Evolutionary conservation across 495 filamentous ascomycete species (phyloP).

Genomic region (Pyronema domesticum): DNA sequence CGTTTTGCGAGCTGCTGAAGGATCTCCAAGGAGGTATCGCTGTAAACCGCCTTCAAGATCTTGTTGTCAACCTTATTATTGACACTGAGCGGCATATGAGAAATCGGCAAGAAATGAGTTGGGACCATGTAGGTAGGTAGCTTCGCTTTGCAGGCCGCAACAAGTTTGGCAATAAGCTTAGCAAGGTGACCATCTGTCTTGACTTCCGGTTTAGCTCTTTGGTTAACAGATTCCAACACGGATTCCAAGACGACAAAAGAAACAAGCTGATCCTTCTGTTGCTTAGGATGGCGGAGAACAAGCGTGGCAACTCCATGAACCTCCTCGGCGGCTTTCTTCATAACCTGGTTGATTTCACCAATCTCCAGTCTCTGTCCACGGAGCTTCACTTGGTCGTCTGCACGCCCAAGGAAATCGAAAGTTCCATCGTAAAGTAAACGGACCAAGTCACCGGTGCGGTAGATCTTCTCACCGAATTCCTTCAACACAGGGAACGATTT

Average conservation of each 20-base stretch:
- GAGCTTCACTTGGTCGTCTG: slow-evolving; percentile 66
- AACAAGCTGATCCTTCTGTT: slow-evolving; percentile 50
- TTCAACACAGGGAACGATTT: slow-evolving; percentile 44
- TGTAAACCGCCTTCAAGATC: slow-evolving; percentile 39
- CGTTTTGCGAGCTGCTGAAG: slow-evolving; percentile 36
- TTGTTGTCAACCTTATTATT: slow-evolving; percentile 66
- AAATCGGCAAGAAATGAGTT: slow-evolving; percentile 48
- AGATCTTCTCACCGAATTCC: slow-evolving; percentile 37
- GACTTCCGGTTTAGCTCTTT: slow-evolving; percentile 19
- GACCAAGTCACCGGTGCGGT: slow-evolving; percentile 67
- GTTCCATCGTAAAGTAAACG: slow-evolving; percentile 50
- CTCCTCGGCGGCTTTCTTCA: slow-evolving; percentile 31
- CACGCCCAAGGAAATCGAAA: slow-evolving; percentile 56
- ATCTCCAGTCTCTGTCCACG: slow-evolving; percentile 63
- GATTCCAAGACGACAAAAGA: slow-evolving; percentile 39
- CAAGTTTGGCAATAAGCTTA: slow-evolving; percentile 23
- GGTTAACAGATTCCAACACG: neutral
- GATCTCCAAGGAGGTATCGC: slow-evolving; percentile 33
- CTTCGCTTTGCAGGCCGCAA: slow-evolving; percentile 36
- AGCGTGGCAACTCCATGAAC: slow-evolving; percentile 45
- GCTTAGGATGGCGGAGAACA: slow-evolving; percentile 42
- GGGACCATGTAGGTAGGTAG: slow-evolving; percentile 65
- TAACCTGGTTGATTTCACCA: slow-evolving; percentile 53
- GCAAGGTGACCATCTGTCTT: slow-evolving; percentile 10
- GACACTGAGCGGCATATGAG: slow-evolving; percentile 44